phyloP scores from a whole-genome alignment of 2,329 filamentous ascomycete genomes.

The Colletotrichum sp. region DNA sequence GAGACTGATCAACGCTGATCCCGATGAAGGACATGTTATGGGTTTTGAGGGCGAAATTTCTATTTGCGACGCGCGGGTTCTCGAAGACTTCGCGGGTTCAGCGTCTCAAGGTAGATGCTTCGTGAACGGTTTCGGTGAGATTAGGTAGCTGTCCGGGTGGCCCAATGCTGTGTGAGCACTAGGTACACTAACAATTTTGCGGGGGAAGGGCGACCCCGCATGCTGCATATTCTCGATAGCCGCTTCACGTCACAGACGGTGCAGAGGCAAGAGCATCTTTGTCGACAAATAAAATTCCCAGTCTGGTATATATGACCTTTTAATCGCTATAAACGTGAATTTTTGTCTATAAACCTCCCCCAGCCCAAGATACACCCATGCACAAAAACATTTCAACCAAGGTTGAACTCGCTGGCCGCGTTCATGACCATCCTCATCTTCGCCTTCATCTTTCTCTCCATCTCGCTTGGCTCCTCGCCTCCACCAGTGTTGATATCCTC shows the following conservation, averaged over 20 bases:
- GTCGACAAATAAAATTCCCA: neutral
- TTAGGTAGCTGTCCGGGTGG: neutral
- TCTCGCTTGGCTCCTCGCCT: conserved; percentile 45
- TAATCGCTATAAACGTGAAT: conserved; percentile 6
- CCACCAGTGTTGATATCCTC: conserved; percentile 28
- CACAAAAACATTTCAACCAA: conserved; percentile 50
- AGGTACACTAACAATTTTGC: conserved; percentile 6
- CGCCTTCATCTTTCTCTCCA: conserved; percentile 69
- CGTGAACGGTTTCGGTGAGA: neutral
- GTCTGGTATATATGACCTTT: conserved; percentile 12
- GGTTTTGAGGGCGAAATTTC: neutral
- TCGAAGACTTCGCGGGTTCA: neutral
- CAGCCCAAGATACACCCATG: neutral
- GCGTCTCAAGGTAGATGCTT: neutral
- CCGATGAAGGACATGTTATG: neutral
- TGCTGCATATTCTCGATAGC: neutral
- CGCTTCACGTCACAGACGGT: neutral
- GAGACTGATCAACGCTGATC: neutral
- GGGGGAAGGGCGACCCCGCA: neutral
- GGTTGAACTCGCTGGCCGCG: conserved; percentile 70
- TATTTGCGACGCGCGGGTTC: neutral
- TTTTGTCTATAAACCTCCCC: conserved; percentile 15
- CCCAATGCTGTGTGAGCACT: neutral
- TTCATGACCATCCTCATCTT: conserved; percentile 63
- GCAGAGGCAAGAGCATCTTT: neutral